A percentile compares a stretch with the other conserved stretches of the same genome.
phyloP scores from a whole-genome alignment of 2,329 filamentous ascomycete genomes.

The Erysiphe pulchra region DNA sequence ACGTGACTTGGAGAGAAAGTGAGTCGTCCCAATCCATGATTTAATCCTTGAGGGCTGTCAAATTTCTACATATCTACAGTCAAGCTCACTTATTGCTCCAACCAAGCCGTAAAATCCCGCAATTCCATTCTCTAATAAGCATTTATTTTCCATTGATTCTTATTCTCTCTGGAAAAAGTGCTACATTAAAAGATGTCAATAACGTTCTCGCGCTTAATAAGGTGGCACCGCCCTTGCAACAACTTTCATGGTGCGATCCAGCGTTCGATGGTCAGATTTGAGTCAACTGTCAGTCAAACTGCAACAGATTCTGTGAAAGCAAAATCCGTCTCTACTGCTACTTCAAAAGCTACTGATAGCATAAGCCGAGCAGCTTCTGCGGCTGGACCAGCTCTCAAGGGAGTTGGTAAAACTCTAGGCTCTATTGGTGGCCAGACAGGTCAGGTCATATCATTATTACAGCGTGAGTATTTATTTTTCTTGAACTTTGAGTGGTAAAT shows the following conservation, averaged over 20 bases:
- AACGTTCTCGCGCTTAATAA: not conserved
- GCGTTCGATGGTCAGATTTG: constrained; percentile 21
- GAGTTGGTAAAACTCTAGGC: constrained; percentile 37
- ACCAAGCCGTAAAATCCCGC: too few species aligned
- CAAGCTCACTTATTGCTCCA: too few species aligned
- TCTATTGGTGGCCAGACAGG: constrained; percentile 68
- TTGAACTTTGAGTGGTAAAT: not conserved
- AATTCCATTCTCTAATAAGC: too few species aligned
- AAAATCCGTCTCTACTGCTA: constrained; percentile 17
- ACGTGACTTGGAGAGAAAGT: too few species aligned
- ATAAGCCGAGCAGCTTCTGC: constrained; percentile 59
- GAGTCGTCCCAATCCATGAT: too few species aligned
- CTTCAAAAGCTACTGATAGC: constrained; percentile 51
- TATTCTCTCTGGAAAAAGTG: not conserved
- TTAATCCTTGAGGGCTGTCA: too few species aligned
- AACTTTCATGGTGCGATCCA: not conserved
- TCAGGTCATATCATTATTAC: constrained; percentile 49
- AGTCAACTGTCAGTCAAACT: constrained; percentile 28
- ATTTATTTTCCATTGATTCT: not conserved
- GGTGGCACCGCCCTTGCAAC: not conserved
- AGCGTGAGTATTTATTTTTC: constrained; percentile 39
- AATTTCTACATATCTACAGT: too few species aligned
- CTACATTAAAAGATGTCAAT: not conserved
- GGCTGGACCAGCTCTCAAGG: constrained; percentile 50
- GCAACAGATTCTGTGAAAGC: constrained; percentile 19